Evolutionary conservation across 768 basidiomycete species (phyloP), one percentile per base, ranked within the genome.

Genomic region (Boletus huronensis): DNA sequence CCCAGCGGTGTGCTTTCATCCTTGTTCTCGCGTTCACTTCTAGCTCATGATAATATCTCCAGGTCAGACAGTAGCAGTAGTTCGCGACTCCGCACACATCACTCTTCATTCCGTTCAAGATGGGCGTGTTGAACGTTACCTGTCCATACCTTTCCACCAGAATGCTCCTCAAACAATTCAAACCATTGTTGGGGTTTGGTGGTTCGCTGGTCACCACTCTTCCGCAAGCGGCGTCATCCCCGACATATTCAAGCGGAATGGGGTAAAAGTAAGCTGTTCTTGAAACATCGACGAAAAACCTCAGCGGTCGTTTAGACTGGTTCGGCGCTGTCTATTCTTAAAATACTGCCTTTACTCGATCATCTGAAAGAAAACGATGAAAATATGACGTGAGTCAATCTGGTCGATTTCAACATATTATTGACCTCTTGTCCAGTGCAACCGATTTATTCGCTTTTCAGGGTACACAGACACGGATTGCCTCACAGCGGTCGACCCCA

Each of bases 391-490:
- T 91, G 64, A 58, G 82, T 73, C 48, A 23, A 49, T 58, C 19
- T 35, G 41, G 50, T 52, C 34, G n/a, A 51, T 45, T 43, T 32
- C 32, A 43, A 52, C 53, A 46, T 38, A 34, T 49, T 46, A 53
- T 40, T 58, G 52, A 68, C 67, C 34, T 64, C 41, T 39, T 23
- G 32, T 51, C 54, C 68, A 92, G 90, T 53, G 85, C 86, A 8
- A 84, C 84, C 51, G 86, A 91, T 71, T 71, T 92, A 38, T 93
- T 93, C 67, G 85, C 88, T 38, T 90, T 91, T 65, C 86, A 90
- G 71, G 84, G 83, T 36, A 80, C 82, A 10, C 82, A 84, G 52
- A 81, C 79, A 14, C 80, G 77, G 42, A 58, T 75, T 31, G 66
- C 66, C 26, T 69, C 72, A 40, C 78, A 77, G 60, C 68, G 75